A percentile compares a stretch with the other conserved stretches of the same genome.
These are phyloP conservation scores for Nyctanthes arbortristis DNA, from an alignment of 257 asterid genomes.

Conservation along the genomic window DNA sequence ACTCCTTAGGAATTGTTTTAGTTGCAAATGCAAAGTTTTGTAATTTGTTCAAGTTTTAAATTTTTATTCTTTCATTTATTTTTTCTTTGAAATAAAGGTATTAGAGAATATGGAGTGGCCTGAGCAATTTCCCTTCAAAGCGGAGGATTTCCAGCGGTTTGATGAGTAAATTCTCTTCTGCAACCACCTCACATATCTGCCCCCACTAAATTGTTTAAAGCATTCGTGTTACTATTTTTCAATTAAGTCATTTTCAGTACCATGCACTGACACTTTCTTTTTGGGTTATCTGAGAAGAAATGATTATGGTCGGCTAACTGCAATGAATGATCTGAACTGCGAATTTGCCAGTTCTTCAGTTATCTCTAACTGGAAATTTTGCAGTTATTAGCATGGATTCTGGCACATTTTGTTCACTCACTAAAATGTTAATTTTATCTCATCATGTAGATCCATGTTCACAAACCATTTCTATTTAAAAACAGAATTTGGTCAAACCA, in stretches of 20 bases:
- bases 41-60: neutral
- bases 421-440: neutral
- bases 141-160: conserved; percentile 88
- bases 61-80: neutral
- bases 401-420: neutral
- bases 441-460: too few relatives aligned
- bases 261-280: neutral
- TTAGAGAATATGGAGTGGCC: conserved; percentile 95
- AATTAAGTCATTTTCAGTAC: neutral
- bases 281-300: neutral
- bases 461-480: too few relatives aligned
- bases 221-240: neutral
- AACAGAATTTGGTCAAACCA: too few relatives aligned
- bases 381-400: neutral
- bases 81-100: conserved; percentile 45
- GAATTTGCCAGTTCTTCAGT: neutral
- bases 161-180: conserved; percentile 65
- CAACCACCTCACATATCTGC: neutral
- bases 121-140: conserved; percentile 87
- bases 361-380: neutral
- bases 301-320: neutral
- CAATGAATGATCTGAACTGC: neutral
- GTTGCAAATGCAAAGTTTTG: neutral
- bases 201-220: too few relatives aligned
- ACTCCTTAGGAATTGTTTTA: neutral